Evolutionary conservation across 2,329 filamentous ascomycete species (phyloP), one percentile per base, ranked within the genome.

Genomic region (Didymosphaeria variabile): DNA sequence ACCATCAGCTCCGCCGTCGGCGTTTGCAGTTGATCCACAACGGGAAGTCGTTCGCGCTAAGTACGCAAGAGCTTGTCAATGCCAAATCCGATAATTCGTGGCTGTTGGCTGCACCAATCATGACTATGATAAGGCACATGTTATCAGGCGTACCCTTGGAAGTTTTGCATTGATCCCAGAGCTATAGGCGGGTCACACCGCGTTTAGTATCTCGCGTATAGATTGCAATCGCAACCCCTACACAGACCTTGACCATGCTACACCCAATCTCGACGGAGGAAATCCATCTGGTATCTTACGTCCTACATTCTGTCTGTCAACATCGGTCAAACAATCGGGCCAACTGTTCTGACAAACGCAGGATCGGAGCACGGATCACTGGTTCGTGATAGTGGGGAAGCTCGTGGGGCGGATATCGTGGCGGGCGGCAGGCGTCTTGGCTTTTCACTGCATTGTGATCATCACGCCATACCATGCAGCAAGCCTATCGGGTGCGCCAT

Each of bases 51-150:
- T 53, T 53, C 34, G 21, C 36, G 51, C 51, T 53, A 52, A 34
- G 17, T 31, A 15, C 19, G 32, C 23, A 53, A 12, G 15, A 53
- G 36, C 3, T 54, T 32, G 40, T 17, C 31, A 17, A 38, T 32
- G 23, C 38, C 36, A 55, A 55, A 55, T 40, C 52, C 40, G 26
- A 55, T 55, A 40, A 54, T 32, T 46, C 17, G 15, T 34, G 52
- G 26, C 7, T 19, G 26, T 2, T 15, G 42, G 4, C 29, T 4
- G 26, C 40, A 32, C 52, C 52, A 55, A 55, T 55, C 29, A 23
- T 38, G n/a, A 2, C 13, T 3, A 17, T 1, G 38, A 19, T n/a
- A n/a, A 40, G 17, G 38, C n/a, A 40, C 7, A 40, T 13, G 4
- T 40, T 40, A 19, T 40, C 15, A 44, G 29, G 51, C 36, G 23